phyloP scores from a whole-genome alignment of 2,329 filamentous ascomycete genomes.

The Hyphodiscus sp. region DNA sequence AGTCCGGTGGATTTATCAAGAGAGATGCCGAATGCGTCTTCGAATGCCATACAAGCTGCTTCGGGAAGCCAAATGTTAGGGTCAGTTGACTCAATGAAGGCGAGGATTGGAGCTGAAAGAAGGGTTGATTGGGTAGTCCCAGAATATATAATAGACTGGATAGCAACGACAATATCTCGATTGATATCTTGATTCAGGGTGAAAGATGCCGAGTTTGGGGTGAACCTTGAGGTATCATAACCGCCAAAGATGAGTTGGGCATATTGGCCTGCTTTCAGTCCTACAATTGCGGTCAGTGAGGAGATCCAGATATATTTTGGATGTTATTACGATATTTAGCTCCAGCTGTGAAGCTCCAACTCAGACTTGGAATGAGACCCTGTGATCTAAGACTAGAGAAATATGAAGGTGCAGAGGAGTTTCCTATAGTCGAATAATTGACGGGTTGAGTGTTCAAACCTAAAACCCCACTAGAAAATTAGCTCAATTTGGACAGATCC shows the following conservation, averaged over 20 bases:
- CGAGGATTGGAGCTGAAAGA: slow-evolving; percentile 28
- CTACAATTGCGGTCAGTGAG: slow-evolving; percentile 1
- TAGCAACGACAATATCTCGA: slow-evolving; percentile 34
- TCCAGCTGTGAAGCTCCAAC: slow-evolving; percentile 59
- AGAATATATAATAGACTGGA: slow-evolving; percentile 36
- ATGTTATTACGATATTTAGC: no score
- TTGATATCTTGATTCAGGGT: slow-evolving; percentile 33
- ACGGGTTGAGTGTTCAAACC: slow-evolving; percentile 34
- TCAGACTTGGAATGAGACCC: slow-evolving; percentile 33
- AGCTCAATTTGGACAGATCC: not conserved
- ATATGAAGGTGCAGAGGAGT: slow-evolving; percentile 28
- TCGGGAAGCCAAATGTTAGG: slow-evolving; percentile 57
- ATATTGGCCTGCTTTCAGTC: slow-evolving; percentile 27
- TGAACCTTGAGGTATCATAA: slow-evolving; percentile 35
- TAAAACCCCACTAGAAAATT: slow-evolving; percentile 31
- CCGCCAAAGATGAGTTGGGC: slow-evolving; percentile 36
- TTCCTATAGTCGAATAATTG: slow-evolving; percentile 28
- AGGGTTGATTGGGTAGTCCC: slow-evolving; percentile 27
- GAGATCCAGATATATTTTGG: no score
- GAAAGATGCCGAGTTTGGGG: slow-evolving; percentile 32
- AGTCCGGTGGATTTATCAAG: slow-evolving; percentile 56
- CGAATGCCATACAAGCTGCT: slow-evolving; percentile 55
- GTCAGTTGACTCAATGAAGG: slow-evolving; percentile 52
- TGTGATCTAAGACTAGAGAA: slow-evolving; percentile 33
- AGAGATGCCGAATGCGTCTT: slow-evolving; percentile 53